A percentile compares a stretch with the other conserved stretches of the same genome.
These are phyloP conservation scores for Fraxinus americana DNA, from an alignment of 257 asterid species.

Conservation along the genomic window DNA sequence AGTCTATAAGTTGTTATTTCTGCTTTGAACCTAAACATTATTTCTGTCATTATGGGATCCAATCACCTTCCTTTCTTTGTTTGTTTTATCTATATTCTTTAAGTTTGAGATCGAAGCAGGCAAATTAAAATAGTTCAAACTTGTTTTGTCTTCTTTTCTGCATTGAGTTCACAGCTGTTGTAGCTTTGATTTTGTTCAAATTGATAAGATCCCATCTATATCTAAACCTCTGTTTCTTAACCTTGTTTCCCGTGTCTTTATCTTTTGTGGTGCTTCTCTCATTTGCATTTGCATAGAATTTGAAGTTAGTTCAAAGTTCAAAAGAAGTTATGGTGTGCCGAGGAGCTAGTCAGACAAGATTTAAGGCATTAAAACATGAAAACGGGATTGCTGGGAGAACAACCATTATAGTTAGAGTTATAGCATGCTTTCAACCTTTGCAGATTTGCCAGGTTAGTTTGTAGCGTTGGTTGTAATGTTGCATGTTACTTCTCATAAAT, in stretches of 20 bases:
- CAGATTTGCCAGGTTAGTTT: slow-evolving; percentile 79
- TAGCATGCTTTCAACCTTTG: slow-evolving; percentile 83
- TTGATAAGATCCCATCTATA: not conserved
- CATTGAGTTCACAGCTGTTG: not conserved
- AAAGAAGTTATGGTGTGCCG: slow-evolving; percentile 92
- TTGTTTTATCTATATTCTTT: slow-evolving; percentile 58
- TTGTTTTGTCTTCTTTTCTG: not conserved
- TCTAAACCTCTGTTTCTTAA: slow-evolving; percentile 20
- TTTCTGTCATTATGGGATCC: slow-evolving; percentile 49
- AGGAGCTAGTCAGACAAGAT: slow-evolving; percentile 77
- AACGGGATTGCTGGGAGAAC: slow-evolving; percentile 69
- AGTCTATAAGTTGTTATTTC: slow-evolving; percentile 38
- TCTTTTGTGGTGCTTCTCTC: slow-evolving; percentile 24
- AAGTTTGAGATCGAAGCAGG: slow-evolving; percentile 25
- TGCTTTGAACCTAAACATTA: slow-evolving; percentile 12
- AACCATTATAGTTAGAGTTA: slow-evolving; percentile 72
- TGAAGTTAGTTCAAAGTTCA: slow-evolving; percentile 38
- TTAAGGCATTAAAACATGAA: slow-evolving; percentile 77
- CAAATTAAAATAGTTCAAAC: not conserved
- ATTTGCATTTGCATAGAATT: slow-evolving; percentile 23
- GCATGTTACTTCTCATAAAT: not conserved
- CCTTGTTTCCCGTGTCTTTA: slow-evolving; percentile 17
- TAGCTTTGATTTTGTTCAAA: not conserved
- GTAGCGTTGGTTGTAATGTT: slow-evolving; percentile 1
- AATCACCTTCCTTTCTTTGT: slow-evolving; percentile 49